These are phyloP conservation scores for Moesziomyces parantarcticus DNA, from an alignment of 1,284 basidiomycete genomes.

Conservation along the genomic window DNA sequence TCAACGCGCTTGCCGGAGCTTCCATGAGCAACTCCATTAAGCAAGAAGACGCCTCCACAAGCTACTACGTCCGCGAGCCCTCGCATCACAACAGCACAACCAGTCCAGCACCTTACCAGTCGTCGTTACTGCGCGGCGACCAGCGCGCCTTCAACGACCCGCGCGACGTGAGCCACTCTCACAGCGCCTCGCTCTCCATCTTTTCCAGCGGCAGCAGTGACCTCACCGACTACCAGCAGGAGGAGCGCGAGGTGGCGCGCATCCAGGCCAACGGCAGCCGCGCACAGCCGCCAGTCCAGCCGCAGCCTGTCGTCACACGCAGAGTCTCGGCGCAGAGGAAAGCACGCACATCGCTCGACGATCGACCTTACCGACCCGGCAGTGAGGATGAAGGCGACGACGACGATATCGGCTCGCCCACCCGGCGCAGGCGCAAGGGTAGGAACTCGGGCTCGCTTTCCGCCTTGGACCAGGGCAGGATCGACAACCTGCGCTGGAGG, in stretches of 20 bases:
- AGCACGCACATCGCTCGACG: slow-evolving; percentile 28
- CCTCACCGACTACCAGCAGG: slow-evolving; percentile 32
- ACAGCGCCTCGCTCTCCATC: slow-evolving; percentile 38
- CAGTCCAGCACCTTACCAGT: slow-evolving; percentile 16
- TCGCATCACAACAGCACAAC: slow-evolving; percentile 16
- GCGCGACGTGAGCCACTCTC: slow-evolving; percentile 23
- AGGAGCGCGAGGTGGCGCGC: slow-evolving; percentile 29
- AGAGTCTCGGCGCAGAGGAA: slow-evolving; percentile 30
- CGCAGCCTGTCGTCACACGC: slow-evolving; percentile 1
- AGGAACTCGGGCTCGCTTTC: slow-evolving; percentile 19
- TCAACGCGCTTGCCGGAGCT: slow-evolving; percentile 4
- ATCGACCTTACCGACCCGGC: slow-evolving; percentile 20
- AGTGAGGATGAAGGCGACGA: slow-evolving; percentile 38
- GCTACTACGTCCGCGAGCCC: slow-evolving; percentile 38
- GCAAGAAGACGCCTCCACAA: slow-evolving; percentile 33
- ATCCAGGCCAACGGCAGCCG: slow-evolving; percentile 14
- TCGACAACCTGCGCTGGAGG: slow-evolving; percentile 34
- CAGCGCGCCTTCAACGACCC: slow-evolving; percentile 37
- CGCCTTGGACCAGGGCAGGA: slow-evolving; percentile 9
- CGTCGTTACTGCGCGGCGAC: slow-evolving; percentile 31
- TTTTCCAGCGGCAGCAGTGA: slow-evolving; percentile 38
- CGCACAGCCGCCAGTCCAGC: slow-evolving; percentile 1
- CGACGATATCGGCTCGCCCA: slow-evolving; percentile 19
- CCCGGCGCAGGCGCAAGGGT: slow-evolving; percentile 17
- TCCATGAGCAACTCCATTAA: slow-evolving; percentile 35